A percentile compares a stretch with the other conserved stretches of the same genome.
Conservation (phyloP, 208 protist genomes). For the Wallacemonas rigidus region DNA sequence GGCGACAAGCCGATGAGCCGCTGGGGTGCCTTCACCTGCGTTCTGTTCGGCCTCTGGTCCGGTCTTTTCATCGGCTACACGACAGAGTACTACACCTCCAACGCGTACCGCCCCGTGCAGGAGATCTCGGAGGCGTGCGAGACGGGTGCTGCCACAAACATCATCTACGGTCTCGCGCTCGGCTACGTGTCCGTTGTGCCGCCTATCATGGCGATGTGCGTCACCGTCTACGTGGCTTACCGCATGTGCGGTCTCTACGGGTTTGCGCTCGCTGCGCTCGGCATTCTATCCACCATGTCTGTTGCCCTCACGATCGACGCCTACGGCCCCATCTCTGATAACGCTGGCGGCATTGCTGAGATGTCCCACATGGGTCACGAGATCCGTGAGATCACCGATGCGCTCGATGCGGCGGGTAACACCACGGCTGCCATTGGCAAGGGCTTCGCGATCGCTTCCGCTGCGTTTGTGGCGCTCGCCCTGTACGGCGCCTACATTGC, state of each 20-base stretch:
- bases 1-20: constrained; percentile 33
- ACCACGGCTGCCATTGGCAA: constrained; percentile 96
- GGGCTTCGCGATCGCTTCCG: constrained; percentile 95
- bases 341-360: constrained; percentile 95
- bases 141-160: constrained; percentile 90
- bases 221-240: constrained; percentile 84
- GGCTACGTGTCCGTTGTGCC: constrained; percentile 93
- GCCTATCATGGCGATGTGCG: constrained; percentile 89
- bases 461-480: constrained; percentile 92
- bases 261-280: constrained; percentile 94
- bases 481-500: constrained; percentile 93
- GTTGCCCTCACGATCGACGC: constrained; percentile 94
- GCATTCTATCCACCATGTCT: constrained; percentile 94
- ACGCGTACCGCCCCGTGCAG: constrained; percentile 79
- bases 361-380: constrained; percentile 86
- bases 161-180: constrained; percentile 94
- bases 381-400: constrained; percentile 93
- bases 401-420: constrained; percentile 95
- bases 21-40: constrained; percentile 74
- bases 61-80: constrained; percentile 91
- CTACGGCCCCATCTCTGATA: constrained; percentile 96
- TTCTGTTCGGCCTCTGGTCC: constrained; percentile 82
- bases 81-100: constrained; percentile 94
- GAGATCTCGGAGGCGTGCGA: constrained; percentile 85
- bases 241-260: constrained; percentile 88